Evolutionary conservation across 345 rosid genomes (phyloP), one percentile per base, ranked within the genome.

Genomic region (Moringa oleifera): DNA sequence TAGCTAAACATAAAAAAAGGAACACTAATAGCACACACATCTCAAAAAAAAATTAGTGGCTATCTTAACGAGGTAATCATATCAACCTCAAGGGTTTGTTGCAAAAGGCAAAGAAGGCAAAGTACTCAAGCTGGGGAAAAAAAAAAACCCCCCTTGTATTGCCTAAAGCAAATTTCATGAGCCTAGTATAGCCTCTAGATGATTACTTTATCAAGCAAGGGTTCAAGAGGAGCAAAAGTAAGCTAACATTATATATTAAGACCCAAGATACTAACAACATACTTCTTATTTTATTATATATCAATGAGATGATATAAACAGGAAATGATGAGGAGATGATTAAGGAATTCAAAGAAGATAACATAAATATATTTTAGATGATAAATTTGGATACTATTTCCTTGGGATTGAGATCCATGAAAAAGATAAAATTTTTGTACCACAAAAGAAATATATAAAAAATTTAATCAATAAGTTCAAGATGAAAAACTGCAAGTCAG

Each of bases 381-480:
- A 36, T 0, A 8, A 24, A 36, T 16, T 23, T 59, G 7, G 25
- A 7, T 31, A 61, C 4, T 61, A 61, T 33, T 25, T 61, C 6
- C 19, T 50, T 49, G 55, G 55, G 8, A 25, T 49, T 18, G 45
- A 50, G 6, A 19, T 61, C 23, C 12, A 3, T 46, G 20, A 57
- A 60, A 12, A 51, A 58, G 18, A 23, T 5, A 11, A 33, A 1
- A 12, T 62, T n/a, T 62, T 62, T 18, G n/a, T 69, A 11, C 18
- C 11, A 0, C 47, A 69, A 2, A 51, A 36, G 41, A 62, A 56
- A 15, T 69, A 57, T 31, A 53, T 2, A 0, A 0, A 62, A 13
- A 31, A 49, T 10, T 12, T 68, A 16, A 10, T 8, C 20, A 63
- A 20, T 5, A 68, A 55, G 28, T 68, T 62, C 21, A 25, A 49